phyloP scores from a whole-genome alignment of 305 asterid species.

The Fraxinus floribunda region DNA sequence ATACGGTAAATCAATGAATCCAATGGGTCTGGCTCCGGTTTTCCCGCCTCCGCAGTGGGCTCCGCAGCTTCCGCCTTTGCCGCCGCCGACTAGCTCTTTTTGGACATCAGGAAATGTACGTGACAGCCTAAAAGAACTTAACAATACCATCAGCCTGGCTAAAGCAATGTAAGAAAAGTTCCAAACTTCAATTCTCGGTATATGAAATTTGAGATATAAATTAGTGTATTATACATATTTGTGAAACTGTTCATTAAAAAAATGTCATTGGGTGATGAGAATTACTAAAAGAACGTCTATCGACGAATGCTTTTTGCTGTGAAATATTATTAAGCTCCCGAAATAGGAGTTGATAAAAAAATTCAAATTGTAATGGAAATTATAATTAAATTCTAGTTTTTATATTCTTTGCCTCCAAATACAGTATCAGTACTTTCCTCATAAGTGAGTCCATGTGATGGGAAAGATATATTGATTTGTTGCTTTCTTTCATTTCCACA shows the following conservation, averaged over 20 bases:
- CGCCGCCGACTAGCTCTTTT: neutral
- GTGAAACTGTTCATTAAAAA: neutral
- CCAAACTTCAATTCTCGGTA: neutral
- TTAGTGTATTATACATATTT: neutral
- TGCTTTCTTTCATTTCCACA: neutral
- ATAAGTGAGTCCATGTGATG: neutral
- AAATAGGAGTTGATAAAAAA: neutral
- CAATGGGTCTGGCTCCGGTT: neutral
- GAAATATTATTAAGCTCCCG: neutral
- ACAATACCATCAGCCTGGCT: neutral
- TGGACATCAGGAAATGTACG: neutral
- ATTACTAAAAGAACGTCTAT: neutral
- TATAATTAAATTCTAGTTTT: neutral
- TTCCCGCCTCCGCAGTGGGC: neutral
- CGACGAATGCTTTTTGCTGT: neutral
- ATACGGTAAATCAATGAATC: neutral
- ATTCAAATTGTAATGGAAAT: neutral
- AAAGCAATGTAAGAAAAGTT: conserved; percentile 1
- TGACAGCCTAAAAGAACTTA: neutral
- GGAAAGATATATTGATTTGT: neutral
- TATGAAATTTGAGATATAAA: neutral
- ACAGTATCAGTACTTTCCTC: neutral
- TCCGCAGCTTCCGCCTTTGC: neutral
- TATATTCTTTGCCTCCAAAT: neutral
- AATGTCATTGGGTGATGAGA: neutral